A percentile compares a stretch with the other conserved stretches of the same genome.
phyloP scores from a whole-genome alignment of 2,329 filamentous ascomycete species.

The Lecanicillium sp. region DNA sequence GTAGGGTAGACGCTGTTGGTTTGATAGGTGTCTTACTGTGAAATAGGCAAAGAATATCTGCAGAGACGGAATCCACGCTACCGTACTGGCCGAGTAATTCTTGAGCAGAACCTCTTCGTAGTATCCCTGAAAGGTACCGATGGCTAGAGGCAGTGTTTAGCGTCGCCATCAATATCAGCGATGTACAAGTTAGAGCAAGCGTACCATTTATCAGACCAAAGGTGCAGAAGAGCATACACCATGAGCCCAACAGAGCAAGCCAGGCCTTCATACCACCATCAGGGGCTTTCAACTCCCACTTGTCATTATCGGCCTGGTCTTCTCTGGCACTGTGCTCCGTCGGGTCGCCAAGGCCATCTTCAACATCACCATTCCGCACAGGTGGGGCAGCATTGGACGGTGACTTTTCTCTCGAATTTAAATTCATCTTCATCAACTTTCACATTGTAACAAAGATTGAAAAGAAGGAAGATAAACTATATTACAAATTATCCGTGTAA shows the following conservation, averaged over 20 bases:
- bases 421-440: no score
- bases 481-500: constrained; percentile 2
- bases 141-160: constrained; percentile 12
- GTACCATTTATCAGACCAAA: constrained; percentile 23
- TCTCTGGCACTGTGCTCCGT: background rate
- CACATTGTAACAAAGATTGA: no score
- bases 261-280: constrained; percentile 45
- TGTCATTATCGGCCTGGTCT: background rate
- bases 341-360: background rate
- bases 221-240: constrained; percentile 22
- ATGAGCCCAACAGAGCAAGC: constrained; percentile 36
- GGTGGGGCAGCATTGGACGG: background rate
- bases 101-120: constrained; percentile 36
- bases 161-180: no score
- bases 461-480: no score
- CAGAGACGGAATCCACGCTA: constrained; percentile 46
- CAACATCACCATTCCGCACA: background rate
- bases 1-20: background rate
- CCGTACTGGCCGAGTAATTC: constrained; percentile 35
- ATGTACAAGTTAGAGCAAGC: background rate
- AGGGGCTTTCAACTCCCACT: constrained; percentile 19
- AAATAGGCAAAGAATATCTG: constrained; percentile 27
- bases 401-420: no score
- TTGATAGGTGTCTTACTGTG: constrained; percentile 12
- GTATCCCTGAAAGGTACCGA: constrained; percentile 46